These are phyloP conservation scores for Ustilago nuda DNA, from an alignment of 1,284 basidiomycete species.

Conservation along the genomic window DNA sequence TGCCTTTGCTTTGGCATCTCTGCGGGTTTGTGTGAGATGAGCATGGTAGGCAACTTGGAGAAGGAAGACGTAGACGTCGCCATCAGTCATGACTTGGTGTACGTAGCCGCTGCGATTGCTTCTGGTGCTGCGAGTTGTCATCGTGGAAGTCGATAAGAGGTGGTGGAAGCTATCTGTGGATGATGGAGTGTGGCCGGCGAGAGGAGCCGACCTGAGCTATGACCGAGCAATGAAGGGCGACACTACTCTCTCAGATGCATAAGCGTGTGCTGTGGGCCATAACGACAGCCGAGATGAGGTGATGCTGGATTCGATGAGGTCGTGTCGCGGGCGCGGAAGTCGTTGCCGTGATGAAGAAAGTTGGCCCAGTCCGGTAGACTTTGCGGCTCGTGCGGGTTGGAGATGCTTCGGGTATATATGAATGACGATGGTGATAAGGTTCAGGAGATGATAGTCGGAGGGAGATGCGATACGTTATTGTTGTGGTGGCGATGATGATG, in stretches of 20 bases:
- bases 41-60: constrained; percentile 62
- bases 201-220: neutral
- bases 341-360: neutral
- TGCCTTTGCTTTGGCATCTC: constrained; percentile 41
- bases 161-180: neutral
- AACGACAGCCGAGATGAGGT: constrained; percentile 2
- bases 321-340: neutral
- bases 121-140: constrained; percentile 58
- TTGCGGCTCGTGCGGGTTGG: neutral
- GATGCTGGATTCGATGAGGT: neutral
- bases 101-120: constrained; percentile 45
- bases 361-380: neutral
- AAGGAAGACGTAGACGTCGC: constrained; percentile 66
- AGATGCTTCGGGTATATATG: neutral
- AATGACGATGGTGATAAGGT: neutral
- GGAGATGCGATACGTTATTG: neutral
- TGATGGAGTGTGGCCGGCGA: neutral
- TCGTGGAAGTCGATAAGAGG: constrained; percentile 8
- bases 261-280: neutral
- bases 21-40: constrained; percentile 30
- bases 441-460: neutral
- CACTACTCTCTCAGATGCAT: neutral
- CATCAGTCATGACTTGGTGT: constrained; percentile 58
- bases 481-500: neutral
- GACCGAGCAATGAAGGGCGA: neutral